phyloP scores from a whole-genome alignment of 78 protist genomes.

The Dictyostelium firmibasis region DNA sequence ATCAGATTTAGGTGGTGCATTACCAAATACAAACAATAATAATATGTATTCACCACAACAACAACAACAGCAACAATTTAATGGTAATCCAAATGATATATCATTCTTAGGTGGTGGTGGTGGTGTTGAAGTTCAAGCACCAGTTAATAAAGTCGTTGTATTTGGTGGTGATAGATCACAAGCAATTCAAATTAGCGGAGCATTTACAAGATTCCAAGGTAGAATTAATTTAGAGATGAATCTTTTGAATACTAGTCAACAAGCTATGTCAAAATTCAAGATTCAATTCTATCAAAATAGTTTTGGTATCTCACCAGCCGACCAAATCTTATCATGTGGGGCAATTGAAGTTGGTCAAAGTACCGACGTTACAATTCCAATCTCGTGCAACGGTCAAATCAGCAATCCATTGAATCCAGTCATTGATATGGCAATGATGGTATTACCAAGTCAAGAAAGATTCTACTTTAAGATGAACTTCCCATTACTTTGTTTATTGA shows the following conservation, averaged over 20 bases:
- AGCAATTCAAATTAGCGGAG: slow-evolving; percentile 64
- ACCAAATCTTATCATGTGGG: slow-evolving; percentile 51
- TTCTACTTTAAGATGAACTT: slow-evolving; percentile 71
- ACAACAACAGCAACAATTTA: slow-evolving; percentile 15
- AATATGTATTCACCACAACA: slow-evolving; percentile 15
- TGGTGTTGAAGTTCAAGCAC: neutral
- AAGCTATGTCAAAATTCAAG: slow-evolving; percentile 51
- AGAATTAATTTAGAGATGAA: slow-evolving; percentile 64
- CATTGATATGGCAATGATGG: slow-evolving; percentile 67
- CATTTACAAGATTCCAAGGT: slow-evolving; percentile 60
- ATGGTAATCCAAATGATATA: slow-evolving; percentile 34
- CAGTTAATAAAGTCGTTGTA: slow-evolving; percentile 35
- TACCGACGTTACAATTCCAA: slow-evolving; percentile 46
- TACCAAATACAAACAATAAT: slow-evolving; percentile 8
- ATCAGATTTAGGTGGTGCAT: slow-evolving; percentile 40
- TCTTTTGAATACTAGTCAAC: slow-evolving; percentile 22
- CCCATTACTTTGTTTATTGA: slow-evolving; percentile 39
- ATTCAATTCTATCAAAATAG: slow-evolving; percentile 79
- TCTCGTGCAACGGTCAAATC: neutral
- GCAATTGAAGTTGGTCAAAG: slow-evolving; percentile 32
- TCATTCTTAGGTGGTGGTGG: slow-evolving; percentile 24
- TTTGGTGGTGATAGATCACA: slow-evolving; percentile 48
- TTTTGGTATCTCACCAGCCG: slow-evolving; percentile 77
- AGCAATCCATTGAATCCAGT: slow-evolving; percentile 21
- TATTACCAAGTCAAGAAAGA: slow-evolving; percentile 52